Base-by-base conservation (phyloP, 2,329 filamentous ascomycete genomes). In the Allantophomopsis lycopodina region DNA sequence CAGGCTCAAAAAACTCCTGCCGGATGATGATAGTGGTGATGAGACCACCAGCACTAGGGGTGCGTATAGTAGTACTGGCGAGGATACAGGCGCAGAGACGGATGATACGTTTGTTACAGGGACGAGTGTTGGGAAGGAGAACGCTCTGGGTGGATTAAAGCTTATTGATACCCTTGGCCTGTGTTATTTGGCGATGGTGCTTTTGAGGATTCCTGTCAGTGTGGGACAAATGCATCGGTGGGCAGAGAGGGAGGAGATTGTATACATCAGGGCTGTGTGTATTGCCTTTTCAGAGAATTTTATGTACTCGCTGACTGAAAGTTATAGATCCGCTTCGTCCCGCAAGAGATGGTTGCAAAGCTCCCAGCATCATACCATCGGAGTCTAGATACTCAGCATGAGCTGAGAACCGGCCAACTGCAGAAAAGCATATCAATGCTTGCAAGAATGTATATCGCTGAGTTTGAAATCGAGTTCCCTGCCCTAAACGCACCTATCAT, bases 111-210 rank as follows among this genome's bases (percentile, higher is more conserved):
- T 8, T 69, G 51, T 48, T 11, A 52, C 65, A 12, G 60, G 66
- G 58, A 63, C 47, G 55, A 63, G 35, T 71, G 74, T 64, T 63
- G 67, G 36, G 50, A 49, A 47, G 23, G 47, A 43, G 30, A 50
- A 45, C 23, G 48, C 35, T 30, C 39, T 36, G 35, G 37, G 30
- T 5, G 45, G 43, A 4, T 87, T 88, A 1, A 75, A 64, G 38
- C 62, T 93, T 30, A 62, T 83, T 33, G 88, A 94, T 48, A 81
- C 80, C 1, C 59, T 96, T 39, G 78, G 69, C 2, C 56, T 94
- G 10, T 87, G 83, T 53, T 95, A 95, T 60, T 59, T 95, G 28
- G 88, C 76, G 2, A 76, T 76, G 31, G 52, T 91, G 35, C 64
- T 94, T 18, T 65, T 94, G 48, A 76, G 81, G 41, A 65, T 91